These are phyloP conservation scores for Phyllostachys edulis DNA, from an alignment of 176 grass and related monocot species.

Conservation along the genomic window DNA sequence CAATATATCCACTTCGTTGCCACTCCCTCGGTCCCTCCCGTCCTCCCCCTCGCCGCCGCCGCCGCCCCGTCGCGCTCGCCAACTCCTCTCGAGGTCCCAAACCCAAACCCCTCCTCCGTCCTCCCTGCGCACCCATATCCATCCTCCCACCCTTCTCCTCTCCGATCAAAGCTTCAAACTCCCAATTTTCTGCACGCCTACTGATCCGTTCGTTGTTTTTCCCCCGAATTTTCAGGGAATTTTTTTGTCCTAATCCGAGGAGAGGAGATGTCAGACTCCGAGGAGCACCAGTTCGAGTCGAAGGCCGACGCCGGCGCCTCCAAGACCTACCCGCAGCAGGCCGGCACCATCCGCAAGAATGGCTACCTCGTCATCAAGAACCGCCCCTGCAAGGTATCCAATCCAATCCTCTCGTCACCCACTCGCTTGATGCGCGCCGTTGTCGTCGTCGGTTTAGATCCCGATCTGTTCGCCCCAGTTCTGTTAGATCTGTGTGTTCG, in stretches of 20 bases:
- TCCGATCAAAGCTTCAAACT: background rate
- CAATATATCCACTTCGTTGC: background rate
- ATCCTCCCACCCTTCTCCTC: background rate
- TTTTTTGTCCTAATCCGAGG: background rate
- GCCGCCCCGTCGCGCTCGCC: background rate
- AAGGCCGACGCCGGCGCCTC: conserved; percentile 37
- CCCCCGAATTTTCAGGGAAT: background rate
- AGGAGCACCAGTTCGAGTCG: conserved; percentile 41
- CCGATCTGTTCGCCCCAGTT: background rate
- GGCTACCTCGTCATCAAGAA: conserved; percentile 36
- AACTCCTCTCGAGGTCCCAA: conserved; percentile 7
- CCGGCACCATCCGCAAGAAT: conserved; percentile 31
- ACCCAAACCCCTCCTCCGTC: background rate
- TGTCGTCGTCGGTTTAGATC: background rate
- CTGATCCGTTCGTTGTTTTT: background rate
- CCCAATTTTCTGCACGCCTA: background rate
- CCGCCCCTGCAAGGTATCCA: conserved; percentile 33
- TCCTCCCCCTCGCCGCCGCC: background rate
- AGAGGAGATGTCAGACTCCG: conserved; percentile 33
- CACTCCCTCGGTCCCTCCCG: background rate
- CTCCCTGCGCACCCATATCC: background rate
- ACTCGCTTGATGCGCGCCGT: background rate
- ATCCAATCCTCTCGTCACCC: background rate
- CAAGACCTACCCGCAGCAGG: conserved; percentile 48
- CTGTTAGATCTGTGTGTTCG: background rate